phyloP scores from a whole-genome alignment of 1,284 basidiomycete genomes.

The Rhodotorula mucilaginosa region DNA sequence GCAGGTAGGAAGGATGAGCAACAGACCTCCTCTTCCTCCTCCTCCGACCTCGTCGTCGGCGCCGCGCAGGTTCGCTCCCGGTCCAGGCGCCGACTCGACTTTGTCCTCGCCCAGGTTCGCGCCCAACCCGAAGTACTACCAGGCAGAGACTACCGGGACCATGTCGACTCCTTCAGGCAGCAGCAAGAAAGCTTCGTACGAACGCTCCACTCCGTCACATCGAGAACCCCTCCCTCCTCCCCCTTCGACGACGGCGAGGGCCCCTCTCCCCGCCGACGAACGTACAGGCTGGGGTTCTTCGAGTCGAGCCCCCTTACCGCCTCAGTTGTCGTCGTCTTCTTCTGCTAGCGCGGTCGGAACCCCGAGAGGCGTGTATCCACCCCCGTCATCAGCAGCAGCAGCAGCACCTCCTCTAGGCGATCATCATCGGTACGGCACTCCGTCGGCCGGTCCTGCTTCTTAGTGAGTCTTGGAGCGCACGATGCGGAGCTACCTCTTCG shows the following conservation, averaged over 20 bases:
- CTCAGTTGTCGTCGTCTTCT: neutral
- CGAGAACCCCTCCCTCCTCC: neutral
- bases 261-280: neutral
- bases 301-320: neutral
- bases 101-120: neutral
- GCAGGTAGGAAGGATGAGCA: no score
- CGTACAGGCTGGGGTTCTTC: neutral
- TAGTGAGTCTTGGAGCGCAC: neutral
- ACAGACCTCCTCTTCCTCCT: no score
- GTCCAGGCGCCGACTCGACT: neutral
- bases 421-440: neutral
- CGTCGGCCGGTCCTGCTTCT: neutral
- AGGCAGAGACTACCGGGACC: neutral
- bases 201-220: neutral
- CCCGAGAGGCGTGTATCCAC: neutral
- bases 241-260: neutral
- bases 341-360: neutral
- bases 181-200: neutral
- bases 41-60: no score
- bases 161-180: no score
- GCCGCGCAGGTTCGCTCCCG: neutral
- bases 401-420: no score
- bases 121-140: neutral
- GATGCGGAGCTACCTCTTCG: no score
- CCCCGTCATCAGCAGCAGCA: no score